Conservation (phyloP, 371 early-diverging fungal genomes). For the Mucor irregularis region DNA sequence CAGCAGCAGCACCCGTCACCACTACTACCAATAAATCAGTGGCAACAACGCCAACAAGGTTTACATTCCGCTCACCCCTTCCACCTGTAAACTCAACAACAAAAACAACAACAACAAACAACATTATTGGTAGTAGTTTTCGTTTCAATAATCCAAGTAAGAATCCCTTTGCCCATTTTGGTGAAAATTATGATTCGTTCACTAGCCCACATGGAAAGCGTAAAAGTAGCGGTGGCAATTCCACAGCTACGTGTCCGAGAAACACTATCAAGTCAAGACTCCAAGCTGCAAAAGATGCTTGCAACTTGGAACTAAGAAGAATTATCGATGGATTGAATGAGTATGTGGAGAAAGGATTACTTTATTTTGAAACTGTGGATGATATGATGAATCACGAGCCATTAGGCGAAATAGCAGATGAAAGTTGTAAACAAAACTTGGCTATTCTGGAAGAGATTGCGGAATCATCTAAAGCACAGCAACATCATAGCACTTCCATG, state of each 20-base stretch:
- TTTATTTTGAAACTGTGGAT: conserved; percentile 57
- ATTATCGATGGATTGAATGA: conserved; percentile 75
- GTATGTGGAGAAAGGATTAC: conserved; percentile 66
- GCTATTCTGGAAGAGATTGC: neutral
- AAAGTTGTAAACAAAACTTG: neutral
- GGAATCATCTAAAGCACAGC: neutral
- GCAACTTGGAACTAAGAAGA: conserved; percentile 55
- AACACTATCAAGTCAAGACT: conserved; percentile 39
- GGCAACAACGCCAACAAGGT: conserved; percentile 2
- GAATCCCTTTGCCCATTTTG: conserved; percentile 13
- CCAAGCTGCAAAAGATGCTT: conserved; percentile 44
- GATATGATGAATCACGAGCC: conserved; percentile 19
- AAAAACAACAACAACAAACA: neutral
- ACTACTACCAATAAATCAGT: neutral
- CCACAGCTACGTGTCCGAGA: conserved; percentile 5
- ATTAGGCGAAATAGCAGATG: conserved; percentile 8
- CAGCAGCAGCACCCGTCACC: neutral
- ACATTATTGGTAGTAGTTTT: neutral
- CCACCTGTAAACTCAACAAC: neutral
- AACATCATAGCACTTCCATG: neutral
- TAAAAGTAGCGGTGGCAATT: neutral
- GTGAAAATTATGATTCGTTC: conserved; percentile 5
- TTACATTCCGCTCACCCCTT: neutral
- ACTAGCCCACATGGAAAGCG: neutral
- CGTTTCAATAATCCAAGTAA: conserved; percentile 12